A percentile compares a stretch with the other conserved stretches of the same genome.
Evolutionary conservation across 305 asterid species (phyloP).

Genomic region (Fraxinus angustifolia): DNA sequence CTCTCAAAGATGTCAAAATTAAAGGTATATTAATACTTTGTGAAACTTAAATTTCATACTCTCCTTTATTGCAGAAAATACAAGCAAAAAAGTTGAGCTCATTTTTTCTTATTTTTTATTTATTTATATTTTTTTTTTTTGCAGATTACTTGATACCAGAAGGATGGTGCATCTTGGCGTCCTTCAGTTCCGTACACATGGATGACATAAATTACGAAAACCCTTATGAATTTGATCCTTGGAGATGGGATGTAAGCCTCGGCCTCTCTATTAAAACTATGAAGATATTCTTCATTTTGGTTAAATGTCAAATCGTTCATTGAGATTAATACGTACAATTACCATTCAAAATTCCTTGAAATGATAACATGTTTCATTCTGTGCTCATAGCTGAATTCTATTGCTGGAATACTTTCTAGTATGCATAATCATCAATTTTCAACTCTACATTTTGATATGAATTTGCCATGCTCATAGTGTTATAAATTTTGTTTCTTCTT

Average conservation of each 20-base stretch:
- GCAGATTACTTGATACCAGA: conserved; percentile 85
- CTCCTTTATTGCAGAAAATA: not conserved
- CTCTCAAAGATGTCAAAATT: conserved; percentile 79
- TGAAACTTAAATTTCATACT: not conserved
- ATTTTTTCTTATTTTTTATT: not conserved
- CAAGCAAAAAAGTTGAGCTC: not conserved
- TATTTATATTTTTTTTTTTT: not conserved
- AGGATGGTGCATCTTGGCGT: conserved; percentile 87
- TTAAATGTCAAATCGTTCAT: not conserved
- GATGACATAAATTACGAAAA: conserved; percentile 63
- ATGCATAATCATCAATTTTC: not conserved
- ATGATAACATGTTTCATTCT: not conserved
- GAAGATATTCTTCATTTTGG: conserved; percentile 19
- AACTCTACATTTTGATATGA: not conserved
- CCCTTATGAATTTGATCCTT: conserved; percentile 77
- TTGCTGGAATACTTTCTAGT: not conserved
- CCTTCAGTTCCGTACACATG: conserved; percentile 88
- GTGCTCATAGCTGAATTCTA: not conserved
- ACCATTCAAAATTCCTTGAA: not conserved
- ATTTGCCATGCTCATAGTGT: not conserved
- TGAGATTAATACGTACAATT: not conserved
- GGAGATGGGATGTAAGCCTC: conserved; percentile 85
- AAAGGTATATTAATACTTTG: conserved; percentile 46
- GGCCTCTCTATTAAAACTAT: not conserved
- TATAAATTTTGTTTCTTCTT: not conserved